A percentile compares a stretch with the other conserved stretches of the same genome.
phyloP scores from a whole-genome alignment of 139 green algal genomes.

The Tetraselmis chui region DNA sequence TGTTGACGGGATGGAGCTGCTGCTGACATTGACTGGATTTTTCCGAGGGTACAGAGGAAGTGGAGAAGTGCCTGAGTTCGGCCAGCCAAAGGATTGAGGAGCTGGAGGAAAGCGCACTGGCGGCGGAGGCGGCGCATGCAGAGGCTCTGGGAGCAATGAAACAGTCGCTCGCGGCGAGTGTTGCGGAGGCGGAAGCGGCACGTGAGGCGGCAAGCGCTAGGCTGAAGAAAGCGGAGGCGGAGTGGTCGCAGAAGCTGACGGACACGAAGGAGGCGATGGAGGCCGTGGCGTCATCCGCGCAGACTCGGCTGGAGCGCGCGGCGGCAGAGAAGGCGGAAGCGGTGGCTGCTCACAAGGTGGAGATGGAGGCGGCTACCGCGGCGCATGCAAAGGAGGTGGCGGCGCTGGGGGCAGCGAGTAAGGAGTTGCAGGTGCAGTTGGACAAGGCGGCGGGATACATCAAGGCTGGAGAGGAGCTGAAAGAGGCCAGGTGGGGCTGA shows the following conservation, averaged over 20 bases:
- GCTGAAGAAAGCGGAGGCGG: not conserved
- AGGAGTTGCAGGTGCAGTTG: constrained; percentile 51
- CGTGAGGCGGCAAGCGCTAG: not conserved
- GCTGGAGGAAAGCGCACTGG: constrained; percentile 47
- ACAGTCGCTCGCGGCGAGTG: too few relatives aligned
- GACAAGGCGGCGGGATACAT: constrained; percentile 51
- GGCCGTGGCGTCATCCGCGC: not conserved
- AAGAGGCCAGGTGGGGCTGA: constrained; percentile 68
- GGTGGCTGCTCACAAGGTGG: constrained; percentile 3
- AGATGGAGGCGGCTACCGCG: constrained; percentile 19
- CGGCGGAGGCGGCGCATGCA: constrained; percentile 29
- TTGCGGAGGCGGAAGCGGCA: too few relatives aligned
- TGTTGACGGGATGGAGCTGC: too few relatives aligned
- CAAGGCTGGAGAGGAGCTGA: constrained; percentile 69
- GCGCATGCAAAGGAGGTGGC: constrained; percentile 4
- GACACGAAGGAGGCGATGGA: not conserved
- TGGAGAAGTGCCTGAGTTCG: constrained; percentile 51
- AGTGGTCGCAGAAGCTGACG: not conserved
- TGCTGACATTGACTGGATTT: too few relatives aligned
- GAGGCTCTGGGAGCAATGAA: too few relatives aligned
- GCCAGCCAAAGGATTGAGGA: constrained; percentile 48
- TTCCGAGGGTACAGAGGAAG: too few relatives aligned
- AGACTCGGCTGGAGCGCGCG: not conserved
- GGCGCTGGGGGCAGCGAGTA: constrained; percentile 20
- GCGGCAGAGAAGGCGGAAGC: not conserved